phyloP scores from a whole-genome alignment of 768 basidiomycete genomes.

The Lentinula sp. region DNA sequence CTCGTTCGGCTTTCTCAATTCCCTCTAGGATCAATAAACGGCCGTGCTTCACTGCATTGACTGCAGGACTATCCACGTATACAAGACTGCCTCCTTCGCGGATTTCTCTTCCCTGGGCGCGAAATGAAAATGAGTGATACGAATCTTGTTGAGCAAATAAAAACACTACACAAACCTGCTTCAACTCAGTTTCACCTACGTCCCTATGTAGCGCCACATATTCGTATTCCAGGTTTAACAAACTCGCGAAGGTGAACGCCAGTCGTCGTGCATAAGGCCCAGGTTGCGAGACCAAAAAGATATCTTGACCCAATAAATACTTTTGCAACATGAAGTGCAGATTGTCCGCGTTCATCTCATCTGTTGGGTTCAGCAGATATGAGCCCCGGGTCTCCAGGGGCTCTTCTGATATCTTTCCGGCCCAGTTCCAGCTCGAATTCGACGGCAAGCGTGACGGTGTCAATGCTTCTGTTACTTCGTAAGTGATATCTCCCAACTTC shows the following conservation, averaged over 20 bases:
- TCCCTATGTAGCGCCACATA: conserved; percentile 63
- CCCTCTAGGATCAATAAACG: conserved; percentile 62
- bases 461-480: conserved; percentile 43
- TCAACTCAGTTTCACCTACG: conserved; percentile 65
- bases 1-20: conserved; percentile 66
- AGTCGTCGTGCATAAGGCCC: conserved; percentile 30
- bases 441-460: conserved; percentile 43
- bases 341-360: conserved; percentile 49
- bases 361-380: conserved; percentile 43
- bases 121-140: no score
- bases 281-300: conserved; percentile 61
- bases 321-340: conserved; percentile 66
- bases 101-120: conserved; percentile 50
- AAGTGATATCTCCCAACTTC: conserved; percentile 50
- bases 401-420: neutral
- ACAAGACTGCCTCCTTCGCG: conserved; percentile 52
- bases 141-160: conserved; percentile 1
- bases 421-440: conserved; percentile 20
- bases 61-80: conserved; percentile 66
- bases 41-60: conserved; percentile 60
- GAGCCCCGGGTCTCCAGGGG: neutral
- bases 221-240: conserved; percentile 66
- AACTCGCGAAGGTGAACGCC: conserved; percentile 20
- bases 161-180: conserved; percentile 33
- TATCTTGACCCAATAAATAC: conserved; percentile 59